Conservation (phyloP, 1,284 basidiomycete species). For the Trichosporon asahii region DNA sequence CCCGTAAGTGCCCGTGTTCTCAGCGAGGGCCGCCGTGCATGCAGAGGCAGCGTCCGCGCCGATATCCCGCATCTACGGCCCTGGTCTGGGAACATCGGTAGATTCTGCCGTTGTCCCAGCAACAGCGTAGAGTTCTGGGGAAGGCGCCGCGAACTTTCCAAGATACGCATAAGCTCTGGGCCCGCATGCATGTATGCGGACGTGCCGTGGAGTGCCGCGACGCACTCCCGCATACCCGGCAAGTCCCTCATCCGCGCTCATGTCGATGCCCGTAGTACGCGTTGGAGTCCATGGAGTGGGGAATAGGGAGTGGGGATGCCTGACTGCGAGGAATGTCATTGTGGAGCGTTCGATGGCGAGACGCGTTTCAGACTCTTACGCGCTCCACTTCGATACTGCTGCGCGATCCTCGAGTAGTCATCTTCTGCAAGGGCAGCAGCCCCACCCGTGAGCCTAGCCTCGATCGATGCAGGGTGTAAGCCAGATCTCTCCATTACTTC, state of each 20-base stretch:
- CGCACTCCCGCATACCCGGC: background rate
- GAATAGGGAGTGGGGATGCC: background rate
- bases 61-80: too few species aligned
- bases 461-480: background rate
- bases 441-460: background rate
- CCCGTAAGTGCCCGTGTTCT: background rate
- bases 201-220: background rate
- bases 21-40: background rate
- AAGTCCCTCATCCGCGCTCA: background rate
- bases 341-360: constrained; percentile 1
- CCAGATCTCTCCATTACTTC: too few species aligned
- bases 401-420: background rate
- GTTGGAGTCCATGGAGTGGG: too few species aligned
- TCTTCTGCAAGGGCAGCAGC: background rate
- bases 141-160: background rate
- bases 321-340: background rate
- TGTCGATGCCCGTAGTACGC: background rate
- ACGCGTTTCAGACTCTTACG: constrained; percentile 8
- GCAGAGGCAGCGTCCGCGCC: too few species aligned
- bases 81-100: background rate
- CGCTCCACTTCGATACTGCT: background rate
- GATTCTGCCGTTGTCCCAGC: background rate
- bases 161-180: background rate
- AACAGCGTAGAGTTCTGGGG: constrained; percentile 4
- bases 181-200: too few species aligned